Base-by-base conservation (phyloP, 2,329 filamentous ascomycete species). In the Hypomyces perniciosus region DNA sequence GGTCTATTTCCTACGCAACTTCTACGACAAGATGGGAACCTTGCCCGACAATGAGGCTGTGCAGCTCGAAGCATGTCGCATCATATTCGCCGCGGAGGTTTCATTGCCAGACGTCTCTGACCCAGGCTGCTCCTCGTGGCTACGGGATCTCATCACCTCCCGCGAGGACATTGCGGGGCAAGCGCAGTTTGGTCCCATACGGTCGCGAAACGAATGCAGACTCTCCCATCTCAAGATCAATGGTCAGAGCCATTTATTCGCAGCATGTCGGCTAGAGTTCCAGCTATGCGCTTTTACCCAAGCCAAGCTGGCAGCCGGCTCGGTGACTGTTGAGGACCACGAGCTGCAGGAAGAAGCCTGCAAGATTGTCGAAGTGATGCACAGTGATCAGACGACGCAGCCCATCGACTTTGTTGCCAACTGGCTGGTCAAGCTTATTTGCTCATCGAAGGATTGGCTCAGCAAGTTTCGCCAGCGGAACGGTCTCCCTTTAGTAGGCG, bases 271-370 rank as follows among this genome's bases (percentile, higher is more conserved):
- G 5, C 51, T 59, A 1, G 60, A 62, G 44, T 38, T 43, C 6
- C 48, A 51, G 6, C 46, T 62, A 0, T 47, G 29, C 4, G 31
- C 13, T 12, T 42, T 38, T 38, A 13, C 20, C 2, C 12, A 38
- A 10, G n/a, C 6, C n/a, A n/a, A 10, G 7, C 7, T 12, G 20
- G n/a, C 35, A 6, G 4, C 35, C n/a, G 35, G 35, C 10, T 38
- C 2, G 6, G 20, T 12, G 8, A n/a, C 20, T 78, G 67, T n/a
- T n/a, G n/a, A n/a, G n/a, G 79, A 83, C 50, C 65, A 74, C 4
- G 80, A 84, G 63, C 71, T 84, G 10, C 80, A 84, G 60, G 67
- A 71, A 4, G 78, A 83, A 62, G 79, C 79, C 12, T 80, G 79
- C 59, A 73, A 71, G 13, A 78, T 83, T 45, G 67, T 84, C n/a